Conservation (phyloP, 2,329 filamentous ascomycete genomes). For the Diaporthe destruens region DNA sequence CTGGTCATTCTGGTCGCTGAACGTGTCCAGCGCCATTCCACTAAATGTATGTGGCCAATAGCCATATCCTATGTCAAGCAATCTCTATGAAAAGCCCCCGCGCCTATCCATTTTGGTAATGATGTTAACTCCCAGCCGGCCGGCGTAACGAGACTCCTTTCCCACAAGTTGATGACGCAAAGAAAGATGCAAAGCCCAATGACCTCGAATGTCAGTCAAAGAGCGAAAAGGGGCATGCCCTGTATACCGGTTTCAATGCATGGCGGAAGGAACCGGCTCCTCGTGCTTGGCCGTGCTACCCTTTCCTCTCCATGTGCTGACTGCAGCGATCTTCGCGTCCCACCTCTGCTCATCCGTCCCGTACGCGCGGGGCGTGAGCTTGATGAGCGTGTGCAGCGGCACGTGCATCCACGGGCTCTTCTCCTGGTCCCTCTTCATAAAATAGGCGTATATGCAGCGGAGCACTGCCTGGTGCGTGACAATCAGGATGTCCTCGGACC, state of each 20-base stretch:
- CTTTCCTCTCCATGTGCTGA: constrained; percentile 96
- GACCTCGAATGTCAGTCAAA: not conserved
- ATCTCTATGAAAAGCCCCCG: constrained; percentile 23
- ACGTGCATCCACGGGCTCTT: constrained; percentile 99
- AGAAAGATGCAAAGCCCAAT: constrained; percentile 26
- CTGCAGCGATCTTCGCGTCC: constrained; percentile 92
- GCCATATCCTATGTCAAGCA: constrained; percentile 20
- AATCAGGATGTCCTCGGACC: constrained; percentile 96
- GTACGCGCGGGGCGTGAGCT: constrained; percentile 94
- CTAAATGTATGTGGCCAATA: not conserved
- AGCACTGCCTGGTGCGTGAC: constrained; percentile 98
- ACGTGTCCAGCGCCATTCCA: constrained; percentile 20
- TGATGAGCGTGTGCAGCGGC: constrained; percentile 94
- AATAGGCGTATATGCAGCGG: constrained; percentile 98
- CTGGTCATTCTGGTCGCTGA: not conserved
- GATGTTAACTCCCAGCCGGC: constrained; percentile 25
- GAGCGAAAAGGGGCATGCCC: not conserved
- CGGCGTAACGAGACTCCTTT: constrained; percentile 25
- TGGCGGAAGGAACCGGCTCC: constrained; percentile 59
- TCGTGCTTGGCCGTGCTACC: constrained; percentile 93
- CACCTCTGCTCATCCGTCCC: constrained; percentile 90
- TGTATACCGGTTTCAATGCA: constrained; percentile 41
- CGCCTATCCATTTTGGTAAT: constrained; percentile 30
- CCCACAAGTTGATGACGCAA: constrained; percentile 26
- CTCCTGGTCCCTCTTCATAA: constrained; percentile 96